Evolutionary conservation across 257 asterid genomes (phyloP), one percentile per base, ranked within the genome.

Genomic region (Solanum rostratum): DNA sequence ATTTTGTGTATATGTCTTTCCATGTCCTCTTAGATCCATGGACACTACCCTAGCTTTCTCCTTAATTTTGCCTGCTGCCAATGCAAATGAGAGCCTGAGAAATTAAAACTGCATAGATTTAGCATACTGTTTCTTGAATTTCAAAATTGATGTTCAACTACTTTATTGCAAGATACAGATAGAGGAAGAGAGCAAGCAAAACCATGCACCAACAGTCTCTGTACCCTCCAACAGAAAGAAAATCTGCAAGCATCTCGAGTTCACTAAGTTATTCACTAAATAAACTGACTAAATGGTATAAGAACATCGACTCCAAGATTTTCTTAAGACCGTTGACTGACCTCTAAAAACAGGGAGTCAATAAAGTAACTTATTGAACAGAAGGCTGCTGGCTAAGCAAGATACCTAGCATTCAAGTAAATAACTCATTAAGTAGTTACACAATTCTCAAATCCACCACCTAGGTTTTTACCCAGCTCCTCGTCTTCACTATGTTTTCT

Each of bases 1-100:
- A 88, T 94, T 92, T 59, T 93, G 97, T 4, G 98, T 93, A 89
- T 83, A 80, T 70, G 99, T 91, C 87, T 95, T 97, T 82, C 99
- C 99, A 85, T 97, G 99, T 85, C 98, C 99, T 88, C 99, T 93
- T 85, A 96, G 85, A 91, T 96, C 99, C 97, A 96, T 83, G 76
- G 98, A 98, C 65, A 94, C 93, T 46, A 94, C 89, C 80, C 92
- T 92, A 87, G 92, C 93, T 82, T 92, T 93, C 88, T 92, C 97
- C 90, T 96, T 96, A 70, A 96, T 90, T 90, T 85, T 94, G 78
- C 91, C 88, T 54, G 98, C 97, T 66, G 95, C 88, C 50, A 94
- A 85, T 84, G 99, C 94, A 82, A 92, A 96, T 69, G 99, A 96
- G 50, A 96, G 98, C 93, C 98, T 96, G 93, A 57, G 63, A 87